A percentile compares a stretch with the other conserved stretches of the same genome.
phyloP scores from a whole-genome alignment of 179 eudicot genomes.

The Silene noctiflora region DNA sequence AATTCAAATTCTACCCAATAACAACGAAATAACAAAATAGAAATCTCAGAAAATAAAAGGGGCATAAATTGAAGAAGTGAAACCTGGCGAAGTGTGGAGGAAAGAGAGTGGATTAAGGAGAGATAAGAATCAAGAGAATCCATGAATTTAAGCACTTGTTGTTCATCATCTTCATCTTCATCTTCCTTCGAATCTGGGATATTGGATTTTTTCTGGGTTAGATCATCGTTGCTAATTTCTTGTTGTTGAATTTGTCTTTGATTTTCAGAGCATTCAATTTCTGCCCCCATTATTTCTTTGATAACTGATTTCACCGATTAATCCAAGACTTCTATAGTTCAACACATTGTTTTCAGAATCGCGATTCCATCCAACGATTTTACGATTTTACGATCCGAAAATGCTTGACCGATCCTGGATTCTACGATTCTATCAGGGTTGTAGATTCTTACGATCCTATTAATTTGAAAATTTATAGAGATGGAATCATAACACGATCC shows the following conservation, averaged over 20 bases:
- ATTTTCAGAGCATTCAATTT: constrained; percentile 17
- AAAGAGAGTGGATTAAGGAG: constrained; percentile 50
- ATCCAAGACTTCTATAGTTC: neutral
- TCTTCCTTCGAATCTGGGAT: neutral
- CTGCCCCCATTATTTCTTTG: neutral
- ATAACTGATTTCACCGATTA: neutral
- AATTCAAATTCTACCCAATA: neutral
- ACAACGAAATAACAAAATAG: neutral
- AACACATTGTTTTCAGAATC: neutral
- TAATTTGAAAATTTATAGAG: too few relatives aligned
- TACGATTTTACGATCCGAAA: too few relatives aligned
- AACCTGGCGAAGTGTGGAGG: constrained; percentile 86
- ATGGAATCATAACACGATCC: too few relatives aligned
- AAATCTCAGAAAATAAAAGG: neutral
- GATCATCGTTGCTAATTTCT: neutral
- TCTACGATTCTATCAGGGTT: too few relatives aligned
- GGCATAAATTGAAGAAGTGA: too few relatives aligned
- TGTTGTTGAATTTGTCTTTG: neutral
- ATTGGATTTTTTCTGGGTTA: constrained; percentile 2
- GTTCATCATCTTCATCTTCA: constrained; percentile 20
- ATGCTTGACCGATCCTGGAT: too few relatives aligned
- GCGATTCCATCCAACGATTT: too few relatives aligned
- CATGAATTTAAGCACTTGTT: constrained; percentile 52
- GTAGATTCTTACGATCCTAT: too few relatives aligned
- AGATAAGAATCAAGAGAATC: constrained; percentile 83